Conservation (phyloP, 106 monocot species). For the Dendrobium chrysotoxum region DNA sequence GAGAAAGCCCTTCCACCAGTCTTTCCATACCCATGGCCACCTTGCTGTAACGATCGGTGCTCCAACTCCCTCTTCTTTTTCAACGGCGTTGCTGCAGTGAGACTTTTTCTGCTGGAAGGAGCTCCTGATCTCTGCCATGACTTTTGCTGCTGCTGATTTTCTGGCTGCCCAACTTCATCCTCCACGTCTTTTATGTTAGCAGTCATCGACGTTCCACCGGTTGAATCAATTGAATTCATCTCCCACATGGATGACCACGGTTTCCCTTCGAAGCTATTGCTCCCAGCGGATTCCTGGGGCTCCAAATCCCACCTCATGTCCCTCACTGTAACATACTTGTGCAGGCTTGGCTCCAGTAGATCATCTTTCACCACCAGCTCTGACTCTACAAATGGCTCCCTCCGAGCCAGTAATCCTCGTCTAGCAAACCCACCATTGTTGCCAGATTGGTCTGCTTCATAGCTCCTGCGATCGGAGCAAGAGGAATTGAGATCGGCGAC, state of each 20-base stretch:
- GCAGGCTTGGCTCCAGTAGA: conserved; percentile 71
- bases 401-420: conserved; percentile 7
- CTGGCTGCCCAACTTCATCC: conserved; percentile 2
- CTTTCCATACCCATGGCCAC: background rate
- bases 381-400: conserved; percentile 46
- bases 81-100: background rate
- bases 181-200: conserved; percentile 29
- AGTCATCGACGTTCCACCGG: conserved; percentile 31
- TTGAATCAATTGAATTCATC: conserved; percentile 62
- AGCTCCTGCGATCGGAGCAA: conserved; percentile 32
- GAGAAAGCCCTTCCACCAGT: background rate
- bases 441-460: conserved; percentile 14
- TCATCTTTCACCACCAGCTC: conserved; percentile 54
- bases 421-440: conserved; percentile 11
- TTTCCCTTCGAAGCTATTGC: conserved; percentile 73
- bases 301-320: conserved; percentile 38
- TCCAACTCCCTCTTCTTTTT: conserved; percentile 3
- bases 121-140: background rate
- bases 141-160: background rate
- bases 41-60: background rate
- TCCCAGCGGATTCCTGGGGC: conserved; percentile 92
- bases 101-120: background rate
- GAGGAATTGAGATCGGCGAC: conserved; percentile 91
- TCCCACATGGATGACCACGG: conserved; percentile 41
- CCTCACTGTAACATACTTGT: conserved; percentile 65